These are phyloP conservation scores for Nemania bipapillata DNA, from an alignment of 2,329 filamentous ascomycete species.

Conservation along the genomic window DNA sequence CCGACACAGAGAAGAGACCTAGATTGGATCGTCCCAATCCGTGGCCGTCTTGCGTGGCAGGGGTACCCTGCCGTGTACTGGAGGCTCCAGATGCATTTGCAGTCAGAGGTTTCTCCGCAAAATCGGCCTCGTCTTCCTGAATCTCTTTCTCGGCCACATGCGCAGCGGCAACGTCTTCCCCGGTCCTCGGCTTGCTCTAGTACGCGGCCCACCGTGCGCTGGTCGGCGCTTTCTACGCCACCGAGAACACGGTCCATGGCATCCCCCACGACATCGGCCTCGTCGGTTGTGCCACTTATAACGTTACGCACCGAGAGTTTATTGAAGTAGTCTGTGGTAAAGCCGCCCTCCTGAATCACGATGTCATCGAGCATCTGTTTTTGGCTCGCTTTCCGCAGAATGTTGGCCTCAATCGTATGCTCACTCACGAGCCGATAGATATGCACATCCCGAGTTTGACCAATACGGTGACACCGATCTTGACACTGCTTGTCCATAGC, in stretches of 20 bases:
- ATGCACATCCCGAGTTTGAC: slow-evolving; percentile 95
- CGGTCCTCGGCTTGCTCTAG: slow-evolving; percentile 91
- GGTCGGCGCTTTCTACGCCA: slow-evolving; percentile 68
- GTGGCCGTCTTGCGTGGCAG: slow-evolving; percentile 53
- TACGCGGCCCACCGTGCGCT: slow-evolving; percentile 72
- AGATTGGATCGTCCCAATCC: slow-evolving; percentile 52
- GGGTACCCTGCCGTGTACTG: slow-evolving; percentile 64
- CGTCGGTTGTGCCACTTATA: slow-evolving; percentile 68
- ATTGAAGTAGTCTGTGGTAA: slow-evolving; percentile 96
- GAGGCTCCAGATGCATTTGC: slow-evolving; percentile 61
- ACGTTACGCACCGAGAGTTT: slow-evolving; percentile 77
- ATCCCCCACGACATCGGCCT: slow-evolving; percentile 64
- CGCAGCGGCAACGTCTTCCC: slow-evolving; percentile 89
- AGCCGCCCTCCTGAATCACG: slow-evolving; percentile 97
- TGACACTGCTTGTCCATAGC: slow-evolving; percentile 99
- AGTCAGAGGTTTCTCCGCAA: slow-evolving; percentile 71
- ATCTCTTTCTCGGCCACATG: slow-evolving; percentile 89
- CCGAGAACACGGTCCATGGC: slow-evolving; percentile 87
- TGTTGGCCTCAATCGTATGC: slow-evolving; percentile 97
- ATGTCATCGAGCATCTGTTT: slow-evolving; percentile 98
- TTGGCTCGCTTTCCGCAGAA: slow-evolving; percentile 93
- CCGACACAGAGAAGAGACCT: slow-evolving; percentile 54
- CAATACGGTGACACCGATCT: slow-evolving; percentile 95
- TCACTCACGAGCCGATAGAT: slow-evolving; percentile 95
- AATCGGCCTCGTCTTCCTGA: slow-evolving; percentile 85